Percentiles rank a stretch among this genome's conserved stretches.
Conservation (phyloP, 1,139 yeast genomes). For the Diutina mesorugosa region DNA sequence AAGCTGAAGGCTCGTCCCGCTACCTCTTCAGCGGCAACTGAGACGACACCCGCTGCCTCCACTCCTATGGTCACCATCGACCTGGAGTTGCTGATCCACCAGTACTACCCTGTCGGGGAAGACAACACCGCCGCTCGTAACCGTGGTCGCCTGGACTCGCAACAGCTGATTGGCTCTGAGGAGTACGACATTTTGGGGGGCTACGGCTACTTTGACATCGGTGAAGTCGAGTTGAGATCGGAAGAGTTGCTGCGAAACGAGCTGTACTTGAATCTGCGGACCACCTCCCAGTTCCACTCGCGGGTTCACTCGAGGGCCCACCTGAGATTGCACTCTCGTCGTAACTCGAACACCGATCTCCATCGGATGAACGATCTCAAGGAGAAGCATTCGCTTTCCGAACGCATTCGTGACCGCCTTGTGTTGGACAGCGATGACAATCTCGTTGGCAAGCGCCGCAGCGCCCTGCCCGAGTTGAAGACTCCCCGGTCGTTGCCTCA, state of each 20-base stretch:
- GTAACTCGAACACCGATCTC: conserved; percentile 12
- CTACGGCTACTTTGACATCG: conserved; percentile 66
- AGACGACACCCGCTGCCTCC: not conserved
- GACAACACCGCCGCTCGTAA: not conserved
- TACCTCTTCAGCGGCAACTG: not conserved
- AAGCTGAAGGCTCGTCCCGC: not conserved
- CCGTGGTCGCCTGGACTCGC: not conserved
- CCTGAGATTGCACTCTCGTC: conserved; percentile 16
- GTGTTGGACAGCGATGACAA: conserved; percentile 5
- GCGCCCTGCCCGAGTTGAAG: not conserved
- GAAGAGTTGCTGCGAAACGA: conserved; percentile 18
- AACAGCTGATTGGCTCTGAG: not conserved
- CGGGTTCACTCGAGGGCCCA: conserved; percentile 10
- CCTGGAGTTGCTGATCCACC: not conserved
- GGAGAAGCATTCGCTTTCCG: conserved; percentile 19
- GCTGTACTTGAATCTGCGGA: conserved; percentile 17
- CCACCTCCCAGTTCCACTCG: conserved; percentile 7
- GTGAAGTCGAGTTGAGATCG: conserved; percentile 30
- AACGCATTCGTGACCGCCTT: conserved; percentile 24
- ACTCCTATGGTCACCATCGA: not conserved
- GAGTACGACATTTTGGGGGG: conserved; percentile 43
- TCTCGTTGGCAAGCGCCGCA: not conserved
- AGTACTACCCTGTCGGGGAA: not conserved
- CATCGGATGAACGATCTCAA: conserved; percentile 10
- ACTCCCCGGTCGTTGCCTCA: not conserved